Evolutionary conservation across 257 asterid species (phyloP).

Genomic region (Scutellaria galericulata): DNA sequence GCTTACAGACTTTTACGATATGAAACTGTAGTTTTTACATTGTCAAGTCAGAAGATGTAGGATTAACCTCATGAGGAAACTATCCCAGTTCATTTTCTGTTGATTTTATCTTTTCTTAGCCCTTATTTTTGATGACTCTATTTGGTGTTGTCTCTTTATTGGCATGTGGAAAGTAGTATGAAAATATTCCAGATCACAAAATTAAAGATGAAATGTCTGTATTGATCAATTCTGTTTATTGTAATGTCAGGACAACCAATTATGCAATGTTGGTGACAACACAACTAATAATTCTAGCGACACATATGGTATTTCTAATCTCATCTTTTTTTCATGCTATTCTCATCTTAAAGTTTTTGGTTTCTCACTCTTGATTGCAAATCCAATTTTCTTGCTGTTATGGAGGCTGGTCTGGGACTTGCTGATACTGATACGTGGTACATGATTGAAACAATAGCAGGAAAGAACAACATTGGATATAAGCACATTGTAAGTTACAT

Average conservation of each 20-base stretch:
- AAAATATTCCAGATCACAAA: background rate
- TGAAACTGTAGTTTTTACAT: constrained; percentile 13
- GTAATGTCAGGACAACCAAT: constrained; percentile 79
- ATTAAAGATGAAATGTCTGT: constrained; percentile 8
- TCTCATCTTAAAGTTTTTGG: constrained; percentile 18
- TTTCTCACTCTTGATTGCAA: constrained; percentile 27
- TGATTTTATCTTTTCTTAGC: constrained; percentile 17
- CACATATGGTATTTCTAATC: constrained; percentile 73
- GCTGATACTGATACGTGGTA: constrained; percentile 92
- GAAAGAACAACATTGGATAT: constrained; percentile 89
- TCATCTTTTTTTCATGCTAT: constrained; percentile 22
- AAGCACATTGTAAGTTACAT: constrained; percentile 83
- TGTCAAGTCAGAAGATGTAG: constrained; percentile 11
- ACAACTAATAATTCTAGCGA: constrained; percentile 80
- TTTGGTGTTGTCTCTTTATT: constrained; percentile 20
- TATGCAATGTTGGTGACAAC: constrained; percentile 89
- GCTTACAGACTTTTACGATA: background rate
- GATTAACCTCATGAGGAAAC: constrained; percentile 5
- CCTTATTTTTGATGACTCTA: constrained; percentile 5
- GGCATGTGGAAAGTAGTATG: background rate
- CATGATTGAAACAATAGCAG: constrained; percentile 93
- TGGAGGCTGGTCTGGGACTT: constrained; percentile 93
- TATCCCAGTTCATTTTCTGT: constrained; percentile 12
- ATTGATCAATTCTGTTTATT: constrained; percentile 22
- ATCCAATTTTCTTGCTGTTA: constrained; percentile 42